phyloP scores from a whole-genome alignment of 2,329 filamentous ascomycete species.

The Sarocladium kiliense region DNA sequence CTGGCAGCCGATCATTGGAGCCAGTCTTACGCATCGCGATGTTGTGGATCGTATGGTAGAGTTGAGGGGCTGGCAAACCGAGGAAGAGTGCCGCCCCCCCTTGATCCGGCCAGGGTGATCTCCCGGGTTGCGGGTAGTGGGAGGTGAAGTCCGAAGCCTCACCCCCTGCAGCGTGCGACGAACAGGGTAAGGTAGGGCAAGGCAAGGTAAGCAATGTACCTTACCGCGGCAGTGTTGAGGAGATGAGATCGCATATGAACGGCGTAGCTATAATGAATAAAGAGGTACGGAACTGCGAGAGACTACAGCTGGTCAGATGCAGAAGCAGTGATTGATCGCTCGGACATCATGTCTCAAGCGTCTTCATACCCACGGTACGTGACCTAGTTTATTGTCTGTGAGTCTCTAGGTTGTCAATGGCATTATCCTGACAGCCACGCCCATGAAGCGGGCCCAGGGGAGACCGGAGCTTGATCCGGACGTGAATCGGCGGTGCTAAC shows the following conservation, averaged over 20 bases:
- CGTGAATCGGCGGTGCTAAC: neutral
- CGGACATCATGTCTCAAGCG: neutral
- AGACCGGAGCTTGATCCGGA: neutral
- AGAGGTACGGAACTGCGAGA: no score
- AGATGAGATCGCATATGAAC: no score
- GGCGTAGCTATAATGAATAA: no score
- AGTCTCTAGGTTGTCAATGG: neutral
- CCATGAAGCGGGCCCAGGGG: neutral
- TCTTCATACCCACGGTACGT: no score
- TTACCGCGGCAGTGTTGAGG: no score
- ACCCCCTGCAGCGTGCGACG: neutral
- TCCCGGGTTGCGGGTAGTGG: constrained; percentile 2
- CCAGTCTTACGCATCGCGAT: neutral
- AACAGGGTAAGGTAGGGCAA: neutral
- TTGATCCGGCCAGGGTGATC: neutral
- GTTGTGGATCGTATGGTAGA: neutral
- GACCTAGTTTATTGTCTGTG: neutral
- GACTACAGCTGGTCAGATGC: no score
- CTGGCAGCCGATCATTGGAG: neutral
- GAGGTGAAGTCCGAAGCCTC: neutral
- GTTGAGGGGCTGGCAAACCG: neutral
- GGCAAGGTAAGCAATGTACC: no score
- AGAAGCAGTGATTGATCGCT: neutral
- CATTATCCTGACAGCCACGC: neutral
- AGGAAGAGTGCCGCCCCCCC: neutral